A percentile compares a stretch with the other conserved stretches of the same genome.
These are phyloP conservation scores for Fusarium redolens DNA, from an alignment of 2,329 filamentous ascomycete genomes.

Conservation along the genomic window DNA sequence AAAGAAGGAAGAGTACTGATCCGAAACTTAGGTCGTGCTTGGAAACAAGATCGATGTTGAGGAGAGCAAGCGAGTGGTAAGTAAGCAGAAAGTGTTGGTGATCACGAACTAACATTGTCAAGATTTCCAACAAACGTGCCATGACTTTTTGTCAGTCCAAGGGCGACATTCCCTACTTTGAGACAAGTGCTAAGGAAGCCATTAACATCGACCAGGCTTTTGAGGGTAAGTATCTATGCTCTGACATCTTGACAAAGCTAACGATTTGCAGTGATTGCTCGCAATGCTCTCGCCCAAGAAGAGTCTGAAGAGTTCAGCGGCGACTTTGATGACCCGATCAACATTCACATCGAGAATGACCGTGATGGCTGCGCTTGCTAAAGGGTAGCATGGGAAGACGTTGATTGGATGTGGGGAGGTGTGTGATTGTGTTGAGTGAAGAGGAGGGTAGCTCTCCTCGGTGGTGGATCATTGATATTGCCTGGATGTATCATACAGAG, in stretches of 20 bases:
- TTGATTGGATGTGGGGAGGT: slow-evolving; percentile 19
- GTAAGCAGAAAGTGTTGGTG: neutral
- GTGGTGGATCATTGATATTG: slow-evolving; percentile 38
- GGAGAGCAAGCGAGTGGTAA: slow-evolving; percentile 92
- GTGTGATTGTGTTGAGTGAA: slow-evolving; percentile 5
- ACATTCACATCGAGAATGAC: slow-evolving; percentile 95
- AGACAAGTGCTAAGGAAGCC: slow-evolving; percentile 98
- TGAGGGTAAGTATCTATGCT: slow-evolving; percentile 64
- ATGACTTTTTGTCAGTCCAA: slow-evolving; percentile 98
- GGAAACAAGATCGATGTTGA: slow-evolving; percentile 99
- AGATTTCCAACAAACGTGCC: slow-evolving; percentile 95
- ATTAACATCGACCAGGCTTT: slow-evolving; percentile 92
- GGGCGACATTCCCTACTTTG: slow-evolving; percentile 97
- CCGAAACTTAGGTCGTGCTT: slow-evolving; percentile 78
- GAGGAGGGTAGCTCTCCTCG: slow-evolving; percentile 25
- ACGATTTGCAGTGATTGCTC: slow-evolving; percentile 81
- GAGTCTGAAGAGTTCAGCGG: slow-evolving; percentile 98
- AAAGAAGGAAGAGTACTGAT: slow-evolving; percentile 31
- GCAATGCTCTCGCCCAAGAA: slow-evolving; percentile 94
- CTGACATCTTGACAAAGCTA: neutral
- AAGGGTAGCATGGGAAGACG: slow-evolving; percentile 41
- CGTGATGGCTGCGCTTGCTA: slow-evolving; percentile 94
- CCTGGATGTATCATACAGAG: slow-evolving; percentile 45
- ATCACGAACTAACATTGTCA: slow-evolving; percentile 15
- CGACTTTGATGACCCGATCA: slow-evolving; percentile 97